A percentile compares a stretch with the other conserved stretches of the same genome.
These are phyloP conservation scores for Tuber microsphaerosporum DNA, from an alignment of 495 filamentous ascomycete species.

Conservation along the genomic window DNA sequence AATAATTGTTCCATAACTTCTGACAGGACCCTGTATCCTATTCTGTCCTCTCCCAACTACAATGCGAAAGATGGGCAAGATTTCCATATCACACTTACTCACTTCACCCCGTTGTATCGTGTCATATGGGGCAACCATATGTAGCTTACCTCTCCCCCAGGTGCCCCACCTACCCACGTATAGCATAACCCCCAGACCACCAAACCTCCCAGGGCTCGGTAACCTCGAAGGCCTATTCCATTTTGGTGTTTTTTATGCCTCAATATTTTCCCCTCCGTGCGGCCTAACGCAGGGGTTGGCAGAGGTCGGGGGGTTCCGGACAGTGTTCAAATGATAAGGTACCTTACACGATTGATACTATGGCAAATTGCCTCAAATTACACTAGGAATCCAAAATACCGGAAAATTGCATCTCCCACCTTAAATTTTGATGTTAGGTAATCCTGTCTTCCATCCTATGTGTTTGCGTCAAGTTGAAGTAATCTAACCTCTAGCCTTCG, in stretches of 20 bases:
- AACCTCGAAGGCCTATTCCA: neutral
- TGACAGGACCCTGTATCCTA: neutral
- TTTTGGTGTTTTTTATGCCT: neutral
- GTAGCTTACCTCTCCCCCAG: neutral
- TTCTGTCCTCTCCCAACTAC: neutral
- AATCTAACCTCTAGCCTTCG: no score
- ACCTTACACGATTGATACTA: no score
- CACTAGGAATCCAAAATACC: no score
- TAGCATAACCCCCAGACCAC: neutral
- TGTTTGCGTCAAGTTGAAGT: no score
- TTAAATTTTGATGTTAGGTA: no score
- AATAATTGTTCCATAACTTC: no score
- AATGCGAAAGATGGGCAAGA: neutral
- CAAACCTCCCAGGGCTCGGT: neutral
- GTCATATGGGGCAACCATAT: neutral
- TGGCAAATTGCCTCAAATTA: no score
- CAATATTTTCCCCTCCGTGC: neutral
- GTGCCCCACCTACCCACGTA: neutral
- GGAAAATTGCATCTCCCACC: no score
- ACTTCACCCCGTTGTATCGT: neutral
- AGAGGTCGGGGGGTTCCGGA: neutral
- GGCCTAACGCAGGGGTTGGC: neutral
- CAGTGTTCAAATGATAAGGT: no score
- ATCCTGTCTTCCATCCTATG: no score
- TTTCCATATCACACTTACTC: neutral